Conservation (phyloP, 257 asterid genomes). For the Solanum paucissectum region DNA sequence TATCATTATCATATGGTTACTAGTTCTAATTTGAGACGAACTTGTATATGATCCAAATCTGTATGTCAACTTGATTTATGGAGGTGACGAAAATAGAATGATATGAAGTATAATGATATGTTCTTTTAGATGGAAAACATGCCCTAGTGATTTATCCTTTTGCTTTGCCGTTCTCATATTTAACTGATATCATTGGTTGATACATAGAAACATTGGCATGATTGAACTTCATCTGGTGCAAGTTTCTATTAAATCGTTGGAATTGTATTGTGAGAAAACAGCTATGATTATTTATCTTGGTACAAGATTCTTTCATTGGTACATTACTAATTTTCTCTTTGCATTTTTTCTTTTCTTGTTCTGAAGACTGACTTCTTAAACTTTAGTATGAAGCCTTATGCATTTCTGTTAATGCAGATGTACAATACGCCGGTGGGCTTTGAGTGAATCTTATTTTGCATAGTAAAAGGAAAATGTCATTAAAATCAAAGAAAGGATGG, state of each 20-base stretch:
- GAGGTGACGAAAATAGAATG: not conserved
- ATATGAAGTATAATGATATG: not conserved
- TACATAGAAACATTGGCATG: not conserved
- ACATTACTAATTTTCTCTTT: not conserved
- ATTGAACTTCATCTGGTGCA: not conserved
- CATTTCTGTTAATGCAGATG: constrained; percentile 26
- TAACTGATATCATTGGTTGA: not conserved
- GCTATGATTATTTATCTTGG: not conserved
- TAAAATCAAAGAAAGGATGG: constrained; percentile 68
- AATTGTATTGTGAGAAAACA: not conserved
- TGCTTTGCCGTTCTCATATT: not conserved
- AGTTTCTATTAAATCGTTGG: not conserved
- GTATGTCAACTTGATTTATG: not conserved
- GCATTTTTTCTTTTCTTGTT: not conserved
- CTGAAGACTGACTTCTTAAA: not conserved
- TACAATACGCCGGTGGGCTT: constrained; percentile 18
- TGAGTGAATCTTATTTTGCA: constrained; percentile 16
- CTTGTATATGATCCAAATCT: not conserved
- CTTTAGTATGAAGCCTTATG: not conserved
- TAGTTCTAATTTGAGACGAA: not conserved
- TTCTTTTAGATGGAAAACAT: not conserved
- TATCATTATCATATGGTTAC: not conserved
- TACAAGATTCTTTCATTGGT: not conserved
- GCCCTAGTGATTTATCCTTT: not conserved
- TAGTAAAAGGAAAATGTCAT: constrained; percentile 40